Evolutionary conservation across 768 basidiomycete genomes (phyloP).

Genomic region (Amanita fuliginea): DNA sequence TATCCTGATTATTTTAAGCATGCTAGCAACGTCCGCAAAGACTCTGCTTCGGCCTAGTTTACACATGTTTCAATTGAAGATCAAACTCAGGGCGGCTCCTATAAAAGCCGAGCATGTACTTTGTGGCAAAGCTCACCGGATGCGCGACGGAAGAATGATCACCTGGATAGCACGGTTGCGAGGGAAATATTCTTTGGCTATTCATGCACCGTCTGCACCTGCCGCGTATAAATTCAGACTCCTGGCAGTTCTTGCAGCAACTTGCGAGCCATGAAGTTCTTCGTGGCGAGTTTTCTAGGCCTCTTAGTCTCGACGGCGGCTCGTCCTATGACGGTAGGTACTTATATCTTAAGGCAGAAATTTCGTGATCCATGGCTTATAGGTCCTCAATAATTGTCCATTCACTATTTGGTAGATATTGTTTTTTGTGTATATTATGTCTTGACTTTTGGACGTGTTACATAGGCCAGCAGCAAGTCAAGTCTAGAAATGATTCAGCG

Average conservation of each 20-base stretch:
- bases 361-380: slow-evolving; percentile 42
- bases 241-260: no score
- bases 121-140: not conserved
- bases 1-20: no score
- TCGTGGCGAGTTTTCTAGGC: slow-evolving; percentile 10
- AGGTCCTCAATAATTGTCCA: no score
- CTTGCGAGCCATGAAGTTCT: not conserved
- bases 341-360: not conserved
- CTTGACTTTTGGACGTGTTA: not conserved
- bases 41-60: no score
- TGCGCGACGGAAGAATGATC: not conserved
- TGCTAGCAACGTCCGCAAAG: no score
- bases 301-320: slow-evolving; percentile 26
- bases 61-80: no score
- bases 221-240: no score
- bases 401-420: slow-evolving; percentile 49
- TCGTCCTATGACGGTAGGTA: slow-evolving; percentile 41
- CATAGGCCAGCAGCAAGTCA: slow-evolving; percentile 26
- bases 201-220: no score
- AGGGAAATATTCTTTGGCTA: not conserved
- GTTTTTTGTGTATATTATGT: not conserved
- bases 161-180: not conserved
- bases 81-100: no score
- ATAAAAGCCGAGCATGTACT: not conserved
- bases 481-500: not conserved